Evolutionary conservation across 1,284 basidiomycete species (phyloP), one percentile per base, ranked within the genome.

Genomic region (Pseudozyma thailandica): DNA sequence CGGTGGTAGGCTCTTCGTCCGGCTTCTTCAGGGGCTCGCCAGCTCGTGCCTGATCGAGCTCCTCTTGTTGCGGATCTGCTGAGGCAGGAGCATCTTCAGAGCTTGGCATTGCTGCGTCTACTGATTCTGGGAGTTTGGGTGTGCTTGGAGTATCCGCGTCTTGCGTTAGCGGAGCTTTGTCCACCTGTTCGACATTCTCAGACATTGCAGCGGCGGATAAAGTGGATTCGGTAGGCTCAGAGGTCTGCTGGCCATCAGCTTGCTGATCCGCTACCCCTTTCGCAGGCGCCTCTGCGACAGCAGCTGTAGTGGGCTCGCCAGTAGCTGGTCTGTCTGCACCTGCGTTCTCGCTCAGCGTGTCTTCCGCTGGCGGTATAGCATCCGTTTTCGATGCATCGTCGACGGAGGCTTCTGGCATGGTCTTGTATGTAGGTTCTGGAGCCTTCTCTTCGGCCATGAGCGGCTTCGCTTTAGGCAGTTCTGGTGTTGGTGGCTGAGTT

Each of bases 401-500:
- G 27, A 9, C 35, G 9, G 35, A 21, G 6, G 38, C 43, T n/a
- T 31, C 21, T 0, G 30, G 16, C 10, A 6, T 18, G 13, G 42
- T 8, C 3, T 37, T 27, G 13, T 16, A 27, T 26, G 39, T 16
- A 20, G 23, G 30, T 1, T 45, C 41, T 5, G 30, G 21, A 9
- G 38, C 42, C 26, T 60, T 38, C 16, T 13, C 15, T 3, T 50
- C 45, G 15, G 18, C 21, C 27, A 3, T 46, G 5, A 48, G 6
- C 4, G 23, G 15, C 16, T 44, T 31, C 13, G 7, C 30, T 26
- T 35, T 4, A 3, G 57, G 52, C 4, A 52, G 28, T 39, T 60
- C 57, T 39, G 63, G 43, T 13, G 52, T 56, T 16, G 28, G 4
- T 13, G 57, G 57, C 33, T 56, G 57, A 28, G 53, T 50, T 28